Conservation (phyloP, 768 basidiomycete genomes). For the Kwoniella mangroviensis region DNA sequence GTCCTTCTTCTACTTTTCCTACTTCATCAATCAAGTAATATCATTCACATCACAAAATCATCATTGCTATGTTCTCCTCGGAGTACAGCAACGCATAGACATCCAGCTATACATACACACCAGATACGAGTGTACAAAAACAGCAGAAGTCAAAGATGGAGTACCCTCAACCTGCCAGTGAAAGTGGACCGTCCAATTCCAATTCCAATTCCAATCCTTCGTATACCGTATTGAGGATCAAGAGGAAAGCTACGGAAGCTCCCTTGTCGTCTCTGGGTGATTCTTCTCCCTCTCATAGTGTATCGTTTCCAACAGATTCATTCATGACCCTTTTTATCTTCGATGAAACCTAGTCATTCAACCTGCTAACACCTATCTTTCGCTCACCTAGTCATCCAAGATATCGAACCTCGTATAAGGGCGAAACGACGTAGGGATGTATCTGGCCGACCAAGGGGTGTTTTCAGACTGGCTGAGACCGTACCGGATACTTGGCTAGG, state of each 20-base stretch:
- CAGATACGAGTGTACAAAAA: too few relatives aligned
- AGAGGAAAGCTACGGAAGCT: slow-evolving; percentile 57
- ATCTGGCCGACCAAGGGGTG: slow-evolving; percentile 39
- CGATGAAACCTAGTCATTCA: too few relatives aligned
- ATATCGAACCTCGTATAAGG: slow-evolving; percentile 32
- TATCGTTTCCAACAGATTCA: background rate
- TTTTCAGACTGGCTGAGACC: slow-evolving; percentile 58
- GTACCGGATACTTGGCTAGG: slow-evolving; percentile 56
- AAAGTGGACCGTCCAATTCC: slow-evolving; percentile 2
- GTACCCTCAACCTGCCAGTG: background rate
- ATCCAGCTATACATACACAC: too few relatives aligned
- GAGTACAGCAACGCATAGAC: too few relatives aligned
- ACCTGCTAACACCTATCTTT: background rate
- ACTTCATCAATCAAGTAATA: too few relatives aligned
- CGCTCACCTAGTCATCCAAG: slow-evolving; percentile 50
- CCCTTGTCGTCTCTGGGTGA: slow-evolving; percentile 56
- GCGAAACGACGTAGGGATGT: slow-evolving; percentile 36
- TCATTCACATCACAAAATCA: too few relatives aligned
- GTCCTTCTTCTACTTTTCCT: too few relatives aligned
- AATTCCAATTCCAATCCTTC: slow-evolving; percentile 18
- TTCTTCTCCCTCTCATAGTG: background rate
- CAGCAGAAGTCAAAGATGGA: background rate
- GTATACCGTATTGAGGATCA: slow-evolving; percentile 57
- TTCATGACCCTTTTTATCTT: too few relatives aligned
- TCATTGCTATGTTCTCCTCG: too few relatives aligned